Percentiles rank a stretch among this genome's conserved stretches.
phyloP scores from a whole-genome alignment of 78 protist genomes.

The Dictyostelium purpureum region DNA sequence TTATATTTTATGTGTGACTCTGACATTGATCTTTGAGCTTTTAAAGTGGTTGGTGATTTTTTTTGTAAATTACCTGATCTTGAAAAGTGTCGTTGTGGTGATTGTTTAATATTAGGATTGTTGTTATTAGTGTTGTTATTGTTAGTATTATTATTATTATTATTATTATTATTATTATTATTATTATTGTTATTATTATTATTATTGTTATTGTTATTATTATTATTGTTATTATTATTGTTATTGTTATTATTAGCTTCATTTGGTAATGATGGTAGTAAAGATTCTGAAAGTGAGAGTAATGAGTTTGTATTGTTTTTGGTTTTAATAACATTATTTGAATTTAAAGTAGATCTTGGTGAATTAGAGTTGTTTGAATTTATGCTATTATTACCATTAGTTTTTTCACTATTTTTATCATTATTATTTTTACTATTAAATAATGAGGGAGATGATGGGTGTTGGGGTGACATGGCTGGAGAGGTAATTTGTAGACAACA shows the following conservation, averaged over 20 bases:
- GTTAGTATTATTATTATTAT: neutral
- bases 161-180: neutral
- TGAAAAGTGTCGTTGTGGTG: neutral
- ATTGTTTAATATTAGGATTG: neutral
- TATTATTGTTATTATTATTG: too few relatives aligned
- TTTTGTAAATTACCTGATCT: neutral
- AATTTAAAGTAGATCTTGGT: neutral
- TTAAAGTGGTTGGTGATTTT: constrained; percentile 11
- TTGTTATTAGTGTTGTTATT: neutral
- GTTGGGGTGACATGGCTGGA: neutral
- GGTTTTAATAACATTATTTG: neutral
- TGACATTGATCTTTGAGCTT: constrained; percentile 27
- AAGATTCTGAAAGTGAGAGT: too few relatives aligned
- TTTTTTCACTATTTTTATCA: too few relatives aligned
- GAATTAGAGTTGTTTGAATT: neutral
- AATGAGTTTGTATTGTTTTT: neutral
- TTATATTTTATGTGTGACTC: constrained; percentile 34
- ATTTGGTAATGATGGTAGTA: too few relatives aligned
- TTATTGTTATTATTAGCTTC: neutral
- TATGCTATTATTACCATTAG: neutral
- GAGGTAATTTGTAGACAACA: constrained; percentile 22
- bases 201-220: too few relatives aligned
- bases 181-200: neutral
- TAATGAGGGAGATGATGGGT: neutral
- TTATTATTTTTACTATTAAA: neutral